Evolutionary conservation across 2,329 filamentous ascomycete genomes (phyloP), one percentile per base, ranked within the genome.

Genomic region (Colletotrichum viniferum): DNA sequence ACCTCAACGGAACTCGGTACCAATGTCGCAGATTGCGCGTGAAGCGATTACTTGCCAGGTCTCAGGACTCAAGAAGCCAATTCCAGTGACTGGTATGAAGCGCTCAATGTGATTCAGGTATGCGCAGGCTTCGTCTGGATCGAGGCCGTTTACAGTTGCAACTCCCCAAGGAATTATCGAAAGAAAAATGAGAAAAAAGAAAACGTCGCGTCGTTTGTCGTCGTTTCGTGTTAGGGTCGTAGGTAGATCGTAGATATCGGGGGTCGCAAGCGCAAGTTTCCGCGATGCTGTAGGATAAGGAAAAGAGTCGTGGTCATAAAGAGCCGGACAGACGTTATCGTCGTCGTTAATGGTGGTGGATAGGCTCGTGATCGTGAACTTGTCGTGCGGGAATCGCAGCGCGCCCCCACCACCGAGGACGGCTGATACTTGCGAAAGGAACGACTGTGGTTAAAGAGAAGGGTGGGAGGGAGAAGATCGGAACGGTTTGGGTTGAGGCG

Each of bases 361-460:
- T 64, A n/a, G 32, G 73, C 52, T 74, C 52, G 71, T 70, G 61
- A 65, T 65, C 21, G 48, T 73, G 30, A 69, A 26, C 28, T 69
- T 75, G 48, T 73, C 48, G 69, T 64, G 65, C 56, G 64, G 60
- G 32, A 71, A 74, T 69, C 65, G 71, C 65, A 56, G 71, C 74
- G 74, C 74, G 72, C 71, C 70, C 74, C 74, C 74, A 74, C 74
- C 73, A 73, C 74, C 74, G 74, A 74, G 65, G 65, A 76, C 74
- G 74, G 71, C 62, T 74, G 66, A 74, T 76, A 58, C 32, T 72
- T 70, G 73, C 73, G 76, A 76, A 77, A 77, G 43, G 76, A 77
- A 76, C 69, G 76, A 73, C 76, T 73, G 73, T 68, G 73, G 69
- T 52, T 77, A 64, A 62, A 76, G 34, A 69, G 43, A 32, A 74